These are phyloP conservation scores for Elsinoe necatrix DNA, from an alignment of 2,329 filamentous ascomycete species.

Conservation along the genomic window DNA sequence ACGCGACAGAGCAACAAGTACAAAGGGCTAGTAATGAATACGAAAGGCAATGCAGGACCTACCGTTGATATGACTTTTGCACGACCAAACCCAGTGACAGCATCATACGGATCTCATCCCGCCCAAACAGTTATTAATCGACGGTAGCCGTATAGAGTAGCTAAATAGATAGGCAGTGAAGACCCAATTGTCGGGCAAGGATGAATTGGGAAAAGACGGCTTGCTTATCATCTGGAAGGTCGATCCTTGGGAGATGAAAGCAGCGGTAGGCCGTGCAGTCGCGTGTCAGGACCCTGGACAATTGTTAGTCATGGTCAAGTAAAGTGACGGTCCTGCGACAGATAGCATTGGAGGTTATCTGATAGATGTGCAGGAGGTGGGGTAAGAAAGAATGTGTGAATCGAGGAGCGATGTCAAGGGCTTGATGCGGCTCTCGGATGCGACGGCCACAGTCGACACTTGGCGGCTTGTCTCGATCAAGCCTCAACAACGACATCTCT, in stretches of 20 bases:
- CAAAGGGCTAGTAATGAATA: too few species aligned
- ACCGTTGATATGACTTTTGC: not conserved
- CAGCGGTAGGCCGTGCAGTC: not conserved
- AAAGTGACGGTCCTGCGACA: not conserved
- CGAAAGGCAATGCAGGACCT: not conserved
- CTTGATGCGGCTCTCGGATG: conserved; percentile 7
- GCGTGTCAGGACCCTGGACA: not conserved
- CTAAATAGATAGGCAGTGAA: conserved; percentile 12
- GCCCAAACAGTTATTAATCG: not conserved
- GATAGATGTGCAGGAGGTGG: not conserved
- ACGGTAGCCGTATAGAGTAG: conserved; percentile 4
- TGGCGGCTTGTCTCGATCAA: not conserved
- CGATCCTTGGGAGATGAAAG: not conserved
- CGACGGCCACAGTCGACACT: not conserved
- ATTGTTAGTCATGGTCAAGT: not conserved
- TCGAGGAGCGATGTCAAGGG: conserved; percentile 4
- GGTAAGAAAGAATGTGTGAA: not conserved
- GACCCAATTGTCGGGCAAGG: conserved; percentile 5
- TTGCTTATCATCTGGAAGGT: conserved; percentile 4
- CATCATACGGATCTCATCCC: not conserved
- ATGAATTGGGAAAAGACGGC: not conserved
- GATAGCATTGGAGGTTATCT: not conserved
- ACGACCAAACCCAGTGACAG: not conserved
- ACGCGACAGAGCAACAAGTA: too few species aligned
- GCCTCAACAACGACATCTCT: not conserved